phyloP scores from a whole-genome alignment of 257 asterid species.

The Oldenlandia corymbosa region DNA sequence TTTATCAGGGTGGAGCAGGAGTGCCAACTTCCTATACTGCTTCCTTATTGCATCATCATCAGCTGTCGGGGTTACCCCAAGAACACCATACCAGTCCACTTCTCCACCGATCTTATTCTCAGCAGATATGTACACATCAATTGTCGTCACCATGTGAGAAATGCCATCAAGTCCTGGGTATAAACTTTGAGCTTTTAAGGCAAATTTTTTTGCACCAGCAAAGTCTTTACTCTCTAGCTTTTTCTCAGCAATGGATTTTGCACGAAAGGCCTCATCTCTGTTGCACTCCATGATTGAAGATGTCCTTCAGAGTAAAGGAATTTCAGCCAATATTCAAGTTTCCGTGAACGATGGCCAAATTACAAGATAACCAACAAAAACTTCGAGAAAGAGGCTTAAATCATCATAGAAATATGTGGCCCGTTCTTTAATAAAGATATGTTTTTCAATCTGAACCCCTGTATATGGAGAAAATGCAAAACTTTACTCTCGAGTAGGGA shows the following conservation, averaged over 20 bases:
- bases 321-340: constrained; percentile 15
- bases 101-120: constrained; percentile 58
- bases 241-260: constrained; percentile 53
- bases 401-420: background rate
- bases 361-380: constrained; percentile 13
- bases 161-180: constrained; percentile 58
- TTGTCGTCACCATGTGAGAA: constrained; percentile 50
- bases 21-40: constrained; percentile 66
- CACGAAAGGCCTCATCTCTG: constrained; percentile 64
- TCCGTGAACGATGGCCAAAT: constrained; percentile 16
- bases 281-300: constrained; percentile 63
- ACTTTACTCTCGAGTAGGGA: no score
- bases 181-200: constrained; percentile 54
- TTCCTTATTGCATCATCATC: constrained; percentile 61
- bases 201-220: constrained; percentile 56
- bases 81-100: constrained; percentile 70
- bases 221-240: constrained; percentile 55
- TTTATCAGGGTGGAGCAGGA: constrained; percentile 79
- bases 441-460: constrained; percentile 2
- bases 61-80: constrained; percentile 52
- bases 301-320: constrained; percentile 15
- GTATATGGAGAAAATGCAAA: background rate
- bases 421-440: background rate
- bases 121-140: constrained; percentile 56
- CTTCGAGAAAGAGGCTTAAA: constrained; percentile 1